These are phyloP conservation scores for Cercophora newfieldiana DNA, from an alignment of 495 filamentous ascomycete species.

Conservation along the genomic window DNA sequence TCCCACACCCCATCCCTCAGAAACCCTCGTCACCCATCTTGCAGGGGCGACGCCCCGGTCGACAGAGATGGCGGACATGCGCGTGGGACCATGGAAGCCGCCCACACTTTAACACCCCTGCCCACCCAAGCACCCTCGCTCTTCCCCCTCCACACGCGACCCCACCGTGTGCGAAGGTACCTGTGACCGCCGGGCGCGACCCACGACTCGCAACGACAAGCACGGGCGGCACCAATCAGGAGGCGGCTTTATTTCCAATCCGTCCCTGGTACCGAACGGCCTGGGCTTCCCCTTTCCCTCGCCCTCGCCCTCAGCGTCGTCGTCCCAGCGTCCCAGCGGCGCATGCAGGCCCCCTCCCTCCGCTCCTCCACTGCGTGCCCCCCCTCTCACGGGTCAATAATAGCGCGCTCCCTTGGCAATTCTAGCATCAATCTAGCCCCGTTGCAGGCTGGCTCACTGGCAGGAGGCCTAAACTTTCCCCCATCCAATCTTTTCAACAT, in stretches of 20 bases:
- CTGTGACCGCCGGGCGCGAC: conserved; percentile 3
- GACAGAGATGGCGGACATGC: conserved; percentile 26
- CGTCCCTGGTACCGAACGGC: conserved; percentile 13
- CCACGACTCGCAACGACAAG: background rate
- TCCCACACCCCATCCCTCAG: conserved; percentile 8
- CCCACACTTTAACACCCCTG: conserved; percentile 1
- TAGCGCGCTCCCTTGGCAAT: conserved; percentile 24
- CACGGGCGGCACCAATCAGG: background rate
- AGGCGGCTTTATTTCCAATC: conserved; percentile 7
- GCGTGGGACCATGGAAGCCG: conserved; percentile 23
- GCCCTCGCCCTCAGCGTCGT: background rate
- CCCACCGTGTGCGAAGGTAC: conserved; percentile 13
- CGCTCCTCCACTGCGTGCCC: background rate
- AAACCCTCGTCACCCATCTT: background rate
- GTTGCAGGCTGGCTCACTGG: conserved; percentile 12
- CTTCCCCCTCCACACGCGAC: conserved; percentile 1
- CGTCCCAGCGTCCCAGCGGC: background rate
- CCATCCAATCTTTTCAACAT: conserved; percentile 22
- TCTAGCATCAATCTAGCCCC: conserved; percentile 21
- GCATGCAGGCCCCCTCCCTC: conserved; percentile 17
- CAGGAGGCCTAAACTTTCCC: conserved; percentile 22
- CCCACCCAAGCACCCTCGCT: background rate
- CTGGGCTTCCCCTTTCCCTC: conserved; percentile 14
- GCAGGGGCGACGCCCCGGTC: conserved; percentile 22
- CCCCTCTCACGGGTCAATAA: conserved; percentile 16